Evolutionary conservation across 75 land plant species (phyloP).

Genomic region (Picea glauca): DNA sequence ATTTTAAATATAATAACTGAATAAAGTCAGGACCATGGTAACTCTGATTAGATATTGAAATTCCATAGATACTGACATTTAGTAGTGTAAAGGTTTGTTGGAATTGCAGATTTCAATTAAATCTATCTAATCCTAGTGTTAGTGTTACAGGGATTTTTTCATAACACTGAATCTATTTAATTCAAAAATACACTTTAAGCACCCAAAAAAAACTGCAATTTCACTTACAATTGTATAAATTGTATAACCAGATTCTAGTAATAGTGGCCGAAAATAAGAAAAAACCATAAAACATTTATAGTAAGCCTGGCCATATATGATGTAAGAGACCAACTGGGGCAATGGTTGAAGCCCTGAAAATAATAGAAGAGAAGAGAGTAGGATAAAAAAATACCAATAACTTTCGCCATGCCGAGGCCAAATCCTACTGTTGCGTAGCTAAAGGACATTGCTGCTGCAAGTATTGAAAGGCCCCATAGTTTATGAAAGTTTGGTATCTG

Average conservation of each 20-base stretch:
- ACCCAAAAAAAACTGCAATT: too few species aligned
- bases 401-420: slow-evolving; percentile 21
- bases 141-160: too few species aligned
- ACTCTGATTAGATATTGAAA: neutral
- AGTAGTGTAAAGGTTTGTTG: too few species aligned
- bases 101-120: too few species aligned
- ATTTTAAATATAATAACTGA: neutral
- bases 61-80: too few species aligned
- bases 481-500: slow-evolving; percentile 25
- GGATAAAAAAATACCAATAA: slow-evolving; percentile 7
- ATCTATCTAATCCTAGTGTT: too few species aligned
- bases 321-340: neutral
- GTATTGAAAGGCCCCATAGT: slow-evolving; percentile 22
- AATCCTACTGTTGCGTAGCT: slow-evolving; percentile 25
- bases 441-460: slow-evolving; percentile 34
- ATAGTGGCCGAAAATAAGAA: too few species aligned
- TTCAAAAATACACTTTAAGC: too few species aligned
- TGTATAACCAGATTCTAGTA: too few species aligned
- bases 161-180: too few species aligned
- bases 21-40: neutral
- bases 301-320: neutral
- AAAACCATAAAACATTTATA: too few species aligned
- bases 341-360: neutral
- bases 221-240: too few species aligned
- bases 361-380: neutral